Base-by-base conservation (phyloP, 2,329 filamentous ascomycete genomes). In the Parastagonospora avenae region DNA sequence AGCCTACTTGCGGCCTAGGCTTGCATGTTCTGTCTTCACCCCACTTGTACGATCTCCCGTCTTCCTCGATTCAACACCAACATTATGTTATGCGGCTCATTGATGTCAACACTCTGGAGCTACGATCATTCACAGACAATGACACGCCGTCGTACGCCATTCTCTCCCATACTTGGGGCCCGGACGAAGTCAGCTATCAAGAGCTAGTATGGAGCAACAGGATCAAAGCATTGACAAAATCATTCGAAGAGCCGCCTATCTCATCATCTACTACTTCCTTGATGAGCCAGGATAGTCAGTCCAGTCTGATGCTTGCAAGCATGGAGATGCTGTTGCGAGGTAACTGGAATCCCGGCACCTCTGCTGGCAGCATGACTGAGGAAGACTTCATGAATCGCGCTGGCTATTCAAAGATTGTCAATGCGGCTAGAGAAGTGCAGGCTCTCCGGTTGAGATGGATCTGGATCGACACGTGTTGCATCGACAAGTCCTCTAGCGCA, bases 381-480 rank as follows among this genome's bases (percentile, higher is more conserved):
- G 48, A 53, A 29, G 54, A 57, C 27, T 50, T 65, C 4, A 54
- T 56, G 53, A 48, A 48, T 11, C 50, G 59, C 32, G 10, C 47
- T 4, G 62, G 62, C 12, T 63, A 62, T 37, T 47, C 52, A 16
- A 63, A 60, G 32, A 62, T 63, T n/a, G 31, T 55, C 6, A 43
- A 59, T n/a, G 54, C 58, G 16, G 57, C 56, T 10, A 41, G 48
- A 14, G 44, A 56, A 47, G 55, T 60, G 2, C 48, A 42, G 9
- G 41, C 42, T 6, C 42, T 56, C 15, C 55, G 54, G 4, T 55
- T 55, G 16, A n/a, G 52, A 10, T 59, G 56, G 30, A 51, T 67
- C 4, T 68, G 66, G 66, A 54, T 64, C 5, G 66, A 68, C 43
- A 63, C 57, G 7, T 66, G 58, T 33, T 64, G 62, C 38, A 67